Evolutionary conservation across 345 rosid genomes (phyloP).

Genomic region (Eucalyptus tenuipes): DNA sequence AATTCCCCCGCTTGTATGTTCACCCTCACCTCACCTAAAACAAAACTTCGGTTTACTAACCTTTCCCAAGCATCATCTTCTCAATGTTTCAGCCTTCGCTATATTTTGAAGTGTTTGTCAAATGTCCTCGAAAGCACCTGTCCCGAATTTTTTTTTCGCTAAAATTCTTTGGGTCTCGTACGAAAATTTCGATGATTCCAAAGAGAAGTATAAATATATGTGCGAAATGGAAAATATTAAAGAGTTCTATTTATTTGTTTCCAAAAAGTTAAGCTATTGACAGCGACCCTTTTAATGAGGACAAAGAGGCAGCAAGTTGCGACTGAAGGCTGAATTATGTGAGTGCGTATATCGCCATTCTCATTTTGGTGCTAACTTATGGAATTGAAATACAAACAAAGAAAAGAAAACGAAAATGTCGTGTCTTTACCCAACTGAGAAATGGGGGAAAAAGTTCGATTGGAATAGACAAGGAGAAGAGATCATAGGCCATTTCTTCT

Average conservation of each 20-base stretch:
- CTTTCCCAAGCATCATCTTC: neutral
- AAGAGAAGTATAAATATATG: neutral
- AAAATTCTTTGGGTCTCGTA: neutral
- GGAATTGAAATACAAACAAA: neutral
- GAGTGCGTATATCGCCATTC: neutral
- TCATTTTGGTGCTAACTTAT: neutral
- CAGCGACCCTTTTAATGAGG: neutral
- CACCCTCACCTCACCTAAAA: neutral
- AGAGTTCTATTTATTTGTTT: neutral
- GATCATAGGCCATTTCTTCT: neutral
- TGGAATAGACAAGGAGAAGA: neutral
- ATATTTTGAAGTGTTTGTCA: neutral
- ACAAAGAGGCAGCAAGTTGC: neutral
- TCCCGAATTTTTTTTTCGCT: neutral
- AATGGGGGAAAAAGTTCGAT: neutral
- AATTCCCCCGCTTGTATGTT: neutral
- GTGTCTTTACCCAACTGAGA: neutral
- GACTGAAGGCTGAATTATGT: neutral
- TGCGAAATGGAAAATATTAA: neutral
- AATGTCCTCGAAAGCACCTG: neutral
- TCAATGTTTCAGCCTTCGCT: neutral
- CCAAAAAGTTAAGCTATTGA: neutral
- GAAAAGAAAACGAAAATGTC: neutral
- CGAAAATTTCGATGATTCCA: neutral
- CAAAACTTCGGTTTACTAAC: too few relatives aligned